Percentiles rank a stretch among this genome's conserved stretches.
Evolutionary conservation across 176 grass and related monocot genomes (phyloP).

Genomic region (Lolium perenne): DNA sequence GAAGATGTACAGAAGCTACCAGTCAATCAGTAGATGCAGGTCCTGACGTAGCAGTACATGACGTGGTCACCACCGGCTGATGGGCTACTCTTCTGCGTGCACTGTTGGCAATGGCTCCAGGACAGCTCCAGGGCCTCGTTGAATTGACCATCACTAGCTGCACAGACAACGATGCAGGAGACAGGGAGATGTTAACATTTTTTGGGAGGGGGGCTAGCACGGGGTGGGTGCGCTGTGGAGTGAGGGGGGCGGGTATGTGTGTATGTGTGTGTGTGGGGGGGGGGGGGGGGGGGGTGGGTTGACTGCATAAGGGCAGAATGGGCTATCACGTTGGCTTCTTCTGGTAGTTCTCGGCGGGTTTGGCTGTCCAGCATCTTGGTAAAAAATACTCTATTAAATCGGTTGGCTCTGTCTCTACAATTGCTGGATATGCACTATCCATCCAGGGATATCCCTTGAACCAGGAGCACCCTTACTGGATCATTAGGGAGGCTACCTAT

Average conservation of each 20-base stretch:
- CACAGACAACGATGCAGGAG: neutral
- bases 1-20: neutral
- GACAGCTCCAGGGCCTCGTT: neutral
- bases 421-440: neutral
- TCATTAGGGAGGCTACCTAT: neutral
- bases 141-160: neutral
- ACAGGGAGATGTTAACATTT: neutral
- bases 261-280: no score
- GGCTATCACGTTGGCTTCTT: neutral
- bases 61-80: neutral
- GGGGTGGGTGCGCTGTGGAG: no score
- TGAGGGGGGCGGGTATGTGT: no score
- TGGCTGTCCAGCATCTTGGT: neutral
- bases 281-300: no score
- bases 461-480: neutral
- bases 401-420: neutral
- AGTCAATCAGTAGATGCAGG: neutral
- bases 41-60: slow-evolving; percentile 8
- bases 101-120: slow-evolving; percentile 10
- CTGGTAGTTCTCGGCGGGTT: neutral
- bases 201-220: no score
- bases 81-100: neutral
- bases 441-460: neutral
- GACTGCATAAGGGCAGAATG: no score
- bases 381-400: neutral